Conservation (phyloP, 805 yeast genomes). For the Isabelozyma heimii region DNA sequence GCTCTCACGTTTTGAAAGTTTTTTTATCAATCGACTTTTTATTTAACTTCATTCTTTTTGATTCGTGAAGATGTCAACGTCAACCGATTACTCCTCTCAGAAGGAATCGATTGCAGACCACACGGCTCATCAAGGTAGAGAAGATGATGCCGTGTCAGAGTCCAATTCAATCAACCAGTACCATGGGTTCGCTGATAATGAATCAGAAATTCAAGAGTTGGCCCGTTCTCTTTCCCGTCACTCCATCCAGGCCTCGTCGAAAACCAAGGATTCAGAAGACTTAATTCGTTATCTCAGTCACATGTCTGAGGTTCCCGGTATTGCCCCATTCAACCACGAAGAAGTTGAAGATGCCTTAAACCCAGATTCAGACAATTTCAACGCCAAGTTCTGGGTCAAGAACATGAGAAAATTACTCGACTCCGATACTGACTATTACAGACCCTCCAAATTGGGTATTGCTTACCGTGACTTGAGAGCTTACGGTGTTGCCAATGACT, state of each 20-base stretch:
- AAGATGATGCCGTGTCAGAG: slow-evolving; percentile 4
- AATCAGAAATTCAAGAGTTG: slow-evolving; percentile 33
- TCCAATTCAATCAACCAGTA: slow-evolving; percentile 18
- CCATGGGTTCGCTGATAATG: slow-evolving; percentile 33
- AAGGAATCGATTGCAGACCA: not conserved
- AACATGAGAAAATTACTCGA: slow-evolving; percentile 54
- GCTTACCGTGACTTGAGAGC: slow-evolving; percentile 59
- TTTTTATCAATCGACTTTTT: no score
- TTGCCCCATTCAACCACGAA: slow-evolving; percentile 30
- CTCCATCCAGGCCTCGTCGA: slow-evolving; percentile 3
- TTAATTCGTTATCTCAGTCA: slow-evolving; percentile 41
- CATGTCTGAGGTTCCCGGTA: slow-evolving; percentile 54
- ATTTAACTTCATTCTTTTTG: not conserved
- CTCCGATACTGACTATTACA: slow-evolving; percentile 60
- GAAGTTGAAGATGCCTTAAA: slow-evolving; percentile 44
- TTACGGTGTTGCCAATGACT: slow-evolving; percentile 63
- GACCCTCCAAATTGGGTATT: slow-evolving; percentile 58
- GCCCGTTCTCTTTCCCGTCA: slow-evolving; percentile 40
- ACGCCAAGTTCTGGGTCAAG: slow-evolving; percentile 65
- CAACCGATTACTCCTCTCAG: not conserved
- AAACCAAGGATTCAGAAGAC: slow-evolving; percentile 17
- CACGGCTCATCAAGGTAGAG: not conserved
- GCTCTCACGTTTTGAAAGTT: no score
- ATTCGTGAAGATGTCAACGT: not conserved
- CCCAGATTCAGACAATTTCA: slow-evolving; percentile 58